These are phyloP conservation scores for Xylaria grammica DNA, from an alignment of 495 filamentous ascomycete species.

Conservation along the genomic window DNA sequence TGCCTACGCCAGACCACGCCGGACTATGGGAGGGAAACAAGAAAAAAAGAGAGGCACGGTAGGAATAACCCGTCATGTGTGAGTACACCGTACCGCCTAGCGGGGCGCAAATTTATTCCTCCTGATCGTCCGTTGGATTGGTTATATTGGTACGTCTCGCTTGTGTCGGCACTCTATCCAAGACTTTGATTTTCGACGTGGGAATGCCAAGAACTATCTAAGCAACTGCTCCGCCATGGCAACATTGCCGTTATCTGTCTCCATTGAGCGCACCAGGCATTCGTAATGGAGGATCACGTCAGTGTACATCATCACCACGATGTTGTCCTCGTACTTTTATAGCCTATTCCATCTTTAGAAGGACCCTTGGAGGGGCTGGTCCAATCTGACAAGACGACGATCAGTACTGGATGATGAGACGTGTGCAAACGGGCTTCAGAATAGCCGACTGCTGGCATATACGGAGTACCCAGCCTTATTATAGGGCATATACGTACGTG, in stretches of 20 bases:
- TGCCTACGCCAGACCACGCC: too few relatives aligned
- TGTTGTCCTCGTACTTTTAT: not conserved
- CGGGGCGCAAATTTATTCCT: too few relatives aligned
- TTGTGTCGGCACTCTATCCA: not conserved
- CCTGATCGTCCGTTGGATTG: not conserved
- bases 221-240: not conserved
- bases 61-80: too few relatives aligned
- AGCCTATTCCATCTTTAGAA: not conserved
- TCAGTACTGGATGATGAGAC: too few relatives aligned
- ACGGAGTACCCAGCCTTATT: too few relatives aligned
- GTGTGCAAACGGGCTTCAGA: too few relatives aligned
- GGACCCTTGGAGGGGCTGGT: not conserved
- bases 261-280: not conserved
- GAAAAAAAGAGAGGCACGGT: too few relatives aligned
- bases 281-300: conserved; percentile 14
- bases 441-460: too few relatives aligned
- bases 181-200: not conserved
- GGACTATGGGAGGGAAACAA: too few relatives aligned
- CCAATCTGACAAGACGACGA: not conserved
- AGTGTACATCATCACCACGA: conserved; percentile 15
- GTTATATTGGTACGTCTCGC: not conserved
- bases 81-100: too few relatives aligned
- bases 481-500: too few relatives aligned
- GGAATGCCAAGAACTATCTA: not conserved
- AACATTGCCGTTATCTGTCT: conserved; percentile 1